Percentiles rank a stretch among this genome's conserved stretches.
These are phyloP conservation scores for Grammothele lineata DNA, from an alignment of 768 basidiomycete genomes.

Conservation along the genomic window DNA sequence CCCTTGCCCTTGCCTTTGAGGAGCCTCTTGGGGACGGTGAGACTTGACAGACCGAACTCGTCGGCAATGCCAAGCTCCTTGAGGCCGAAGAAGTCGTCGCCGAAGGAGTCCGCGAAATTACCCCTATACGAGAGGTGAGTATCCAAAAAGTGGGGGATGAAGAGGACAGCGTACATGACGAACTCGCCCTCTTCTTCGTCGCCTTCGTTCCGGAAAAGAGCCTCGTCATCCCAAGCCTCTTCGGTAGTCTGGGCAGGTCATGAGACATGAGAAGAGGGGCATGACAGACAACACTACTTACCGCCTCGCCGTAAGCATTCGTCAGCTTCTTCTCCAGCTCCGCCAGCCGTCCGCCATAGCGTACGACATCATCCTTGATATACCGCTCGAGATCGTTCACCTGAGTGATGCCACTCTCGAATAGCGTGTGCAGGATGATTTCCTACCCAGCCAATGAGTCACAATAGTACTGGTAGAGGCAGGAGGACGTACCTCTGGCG, in stretches of 20 bases:
- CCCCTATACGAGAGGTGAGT: constrained; percentile 43
- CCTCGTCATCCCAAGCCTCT: constrained; percentile 57
- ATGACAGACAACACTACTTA: constrained; percentile 30
- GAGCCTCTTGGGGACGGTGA: constrained; percentile 74
- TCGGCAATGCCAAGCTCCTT: constrained; percentile 83
- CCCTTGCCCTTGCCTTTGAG: constrained; percentile 61
- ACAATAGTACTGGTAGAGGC: not conserved
- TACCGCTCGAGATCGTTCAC: constrained; percentile 82
- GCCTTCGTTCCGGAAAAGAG: constrained; percentile 50
- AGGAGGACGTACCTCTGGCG: constrained; percentile 64
- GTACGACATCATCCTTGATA: constrained; percentile 82
- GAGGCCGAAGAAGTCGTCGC: constrained; percentile 91
- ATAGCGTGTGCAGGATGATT: constrained; percentile 87
- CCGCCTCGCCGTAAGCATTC: constrained; percentile 76
- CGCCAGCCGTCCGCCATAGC: constrained; percentile 68
- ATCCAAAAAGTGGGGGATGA: not conserved
- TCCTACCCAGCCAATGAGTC: constrained; percentile 48
- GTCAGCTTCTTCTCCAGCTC: constrained; percentile 88
- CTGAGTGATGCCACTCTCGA: constrained; percentile 81
- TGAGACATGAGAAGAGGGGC: not conserved
- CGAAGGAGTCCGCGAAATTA: constrained; percentile 81
- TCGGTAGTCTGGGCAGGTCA: constrained; percentile 34
- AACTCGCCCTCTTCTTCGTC: constrained; percentile 65
- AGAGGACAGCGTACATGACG: constrained; percentile 47
- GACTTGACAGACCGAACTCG: constrained; percentile 74